Percentiles rank a stretch among this genome's conserved stretches.
Conservation (phyloP, 78 protist genomes). For the Dictyostelium discoideum region DNA sequence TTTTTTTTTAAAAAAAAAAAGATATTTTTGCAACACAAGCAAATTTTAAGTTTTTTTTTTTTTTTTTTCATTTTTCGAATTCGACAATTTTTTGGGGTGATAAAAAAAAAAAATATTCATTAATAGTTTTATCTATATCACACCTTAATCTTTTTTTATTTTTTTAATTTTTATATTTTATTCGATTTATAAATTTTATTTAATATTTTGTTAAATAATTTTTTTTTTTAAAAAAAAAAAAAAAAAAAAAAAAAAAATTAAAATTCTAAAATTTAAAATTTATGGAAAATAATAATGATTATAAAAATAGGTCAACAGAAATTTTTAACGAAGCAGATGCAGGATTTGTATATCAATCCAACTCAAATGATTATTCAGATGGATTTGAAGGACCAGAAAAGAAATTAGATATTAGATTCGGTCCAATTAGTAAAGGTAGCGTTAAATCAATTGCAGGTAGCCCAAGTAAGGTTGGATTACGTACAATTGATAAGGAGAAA, state of each 20-base stretch:
- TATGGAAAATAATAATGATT: background rate
- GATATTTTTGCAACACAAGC: background rate
- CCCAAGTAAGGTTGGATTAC: conserved; percentile 32
- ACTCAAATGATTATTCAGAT: conserved; percentile 25
- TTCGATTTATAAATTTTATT: background rate
- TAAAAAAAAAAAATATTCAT: background rate
- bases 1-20: background rate
- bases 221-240: background rate
- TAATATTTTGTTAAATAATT: background rate
- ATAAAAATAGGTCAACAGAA: conserved; percentile 15
- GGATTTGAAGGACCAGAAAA: conserved; percentile 98
- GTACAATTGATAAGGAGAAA: conserved; percentile 57
- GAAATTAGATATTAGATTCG: conserved; percentile 90
- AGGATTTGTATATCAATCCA: conserved; percentile 3
- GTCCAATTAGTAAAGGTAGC: conserved; percentile 15
- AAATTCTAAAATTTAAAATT: background rate
- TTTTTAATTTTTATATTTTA: background rate
- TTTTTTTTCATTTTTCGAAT: background rate
- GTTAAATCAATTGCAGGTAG: background rate
- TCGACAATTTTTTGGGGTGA: background rate
- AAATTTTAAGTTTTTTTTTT: background rate
- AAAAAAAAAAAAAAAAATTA: background rate
- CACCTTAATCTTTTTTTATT: background rate
- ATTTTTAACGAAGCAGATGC: conserved; percentile 75
- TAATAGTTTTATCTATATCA: background rate